A percentile compares a stretch with the other conserved stretches of the same genome.
Conservation (phyloP, 257 asterid genomes). For the Rauvolfia tetraphylla region DNA sequence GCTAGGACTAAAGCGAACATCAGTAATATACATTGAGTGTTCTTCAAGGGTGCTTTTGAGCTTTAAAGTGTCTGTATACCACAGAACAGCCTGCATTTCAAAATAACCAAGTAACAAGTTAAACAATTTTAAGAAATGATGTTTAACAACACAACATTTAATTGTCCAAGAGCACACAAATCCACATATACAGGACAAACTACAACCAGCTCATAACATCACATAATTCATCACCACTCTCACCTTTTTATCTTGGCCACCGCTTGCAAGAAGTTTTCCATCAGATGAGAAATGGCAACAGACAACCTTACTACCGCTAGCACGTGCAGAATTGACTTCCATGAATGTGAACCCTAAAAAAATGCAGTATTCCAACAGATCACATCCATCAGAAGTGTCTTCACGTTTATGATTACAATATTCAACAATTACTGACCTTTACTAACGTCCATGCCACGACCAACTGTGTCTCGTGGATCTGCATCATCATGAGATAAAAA, state of each 20-base stretch:
- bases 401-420: not conserved
- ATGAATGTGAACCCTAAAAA: slow-evolving; percentile 72
- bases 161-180: not conserved
- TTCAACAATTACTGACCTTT: slow-evolving; percentile 49
- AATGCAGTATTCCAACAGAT: slow-evolving; percentile 15
- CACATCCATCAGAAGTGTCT: not conserved
- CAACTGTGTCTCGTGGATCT: slow-evolving; percentile 82
- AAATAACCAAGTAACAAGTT: slow-evolving; percentile 7
- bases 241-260: slow-evolving; percentile 98
- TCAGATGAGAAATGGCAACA: slow-evolving; percentile 98
- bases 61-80: slow-evolving; percentile 78
- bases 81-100: slow-evolving; percentile 73
- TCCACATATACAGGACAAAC: not conserved
- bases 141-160: not conserved
- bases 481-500: slow-evolving; percentile 90
- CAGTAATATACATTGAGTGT: slow-evolving; percentile 74
- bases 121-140: slow-evolving; percentile 1
- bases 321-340: slow-evolving; percentile 69
- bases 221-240: not conserved
- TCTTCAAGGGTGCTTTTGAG: slow-evolving; percentile 83
- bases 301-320: slow-evolving; percentile 71
- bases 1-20: slow-evolving; percentile 97
- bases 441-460: slow-evolving; percentile 88
- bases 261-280: slow-evolving; percentile 93
- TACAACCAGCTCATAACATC: not conserved